Evolutionary conservation across 75 land plant genomes (phyloP).

Genomic region (Pinus taeda): DNA sequence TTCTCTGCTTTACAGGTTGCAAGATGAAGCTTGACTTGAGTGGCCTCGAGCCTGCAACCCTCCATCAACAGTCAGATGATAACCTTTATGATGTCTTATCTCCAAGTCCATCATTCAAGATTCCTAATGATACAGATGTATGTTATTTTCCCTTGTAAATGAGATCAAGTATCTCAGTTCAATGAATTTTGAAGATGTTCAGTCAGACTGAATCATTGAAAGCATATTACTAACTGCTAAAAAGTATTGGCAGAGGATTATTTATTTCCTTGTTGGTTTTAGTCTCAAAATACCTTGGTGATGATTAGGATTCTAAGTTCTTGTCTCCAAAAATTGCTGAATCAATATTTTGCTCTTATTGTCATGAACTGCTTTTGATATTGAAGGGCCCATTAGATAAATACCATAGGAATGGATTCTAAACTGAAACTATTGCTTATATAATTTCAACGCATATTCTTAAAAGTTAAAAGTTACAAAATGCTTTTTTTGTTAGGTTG

Average conservation of each 20-base stretch:
- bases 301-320: background rate
- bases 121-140: slow-evolving; percentile 57
- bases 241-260: background rate
- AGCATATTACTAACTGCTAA: background rate
- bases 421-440: background rate
- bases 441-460: background rate
- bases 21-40: slow-evolving; percentile 59
- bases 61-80: slow-evolving; percentile 6
- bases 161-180: background rate
- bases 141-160: background rate
- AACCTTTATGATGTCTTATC: slow-evolving; percentile 15
- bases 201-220: background rate
- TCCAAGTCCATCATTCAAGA: slow-evolving; percentile 34
- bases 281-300: background rate
- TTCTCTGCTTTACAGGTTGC: slow-evolving; percentile 17
- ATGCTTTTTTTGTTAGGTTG: background rate
- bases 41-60: slow-evolving; percentile 42
- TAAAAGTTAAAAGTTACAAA: background rate
- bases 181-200: background rate
- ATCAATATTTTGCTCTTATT: background rate
- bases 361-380: background rate
- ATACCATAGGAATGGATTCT: background rate
- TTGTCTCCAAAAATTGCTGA: background rate
- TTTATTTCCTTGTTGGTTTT: background rate
- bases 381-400: background rate